Conservation (phyloP, 495 filamentous ascomycete genomes). For the Lepraria neglecta region DNA sequence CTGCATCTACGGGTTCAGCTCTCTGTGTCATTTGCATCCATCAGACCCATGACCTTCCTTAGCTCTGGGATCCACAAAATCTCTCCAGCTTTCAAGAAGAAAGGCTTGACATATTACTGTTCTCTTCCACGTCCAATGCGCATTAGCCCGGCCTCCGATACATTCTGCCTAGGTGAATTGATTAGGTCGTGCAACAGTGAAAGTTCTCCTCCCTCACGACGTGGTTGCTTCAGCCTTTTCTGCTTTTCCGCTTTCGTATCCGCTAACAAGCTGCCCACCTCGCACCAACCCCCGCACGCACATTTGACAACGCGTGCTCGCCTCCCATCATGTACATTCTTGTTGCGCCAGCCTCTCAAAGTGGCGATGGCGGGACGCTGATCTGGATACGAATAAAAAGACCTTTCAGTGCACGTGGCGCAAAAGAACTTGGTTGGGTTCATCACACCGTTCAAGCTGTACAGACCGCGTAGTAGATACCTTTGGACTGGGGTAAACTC, state of each 20-base stretch:
- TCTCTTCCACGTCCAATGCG: no score
- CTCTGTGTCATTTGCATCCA: no score
- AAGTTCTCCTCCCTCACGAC: no score
- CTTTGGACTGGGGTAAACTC: not conserved
- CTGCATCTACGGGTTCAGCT: no score
- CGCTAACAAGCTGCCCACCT: not conserved
- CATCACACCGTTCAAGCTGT: slow-evolving; percentile 10
- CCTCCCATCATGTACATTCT: not conserved
- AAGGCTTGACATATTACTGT: no score
- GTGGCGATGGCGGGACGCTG: not conserved
- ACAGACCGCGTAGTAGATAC: slow-evolving; percentile 11
- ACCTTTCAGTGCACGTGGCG: slow-evolving; percentile 4
- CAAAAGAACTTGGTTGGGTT: slow-evolving; percentile 10
- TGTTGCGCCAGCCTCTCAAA: not conserved
- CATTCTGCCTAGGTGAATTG: no score
- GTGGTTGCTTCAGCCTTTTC: not conserved
- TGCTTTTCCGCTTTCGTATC: not conserved
- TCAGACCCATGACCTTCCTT: no score
- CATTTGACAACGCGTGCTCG: not conserved
- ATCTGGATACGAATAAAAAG: not conserved
- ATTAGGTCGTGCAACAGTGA: no score
- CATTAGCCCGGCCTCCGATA: no score
- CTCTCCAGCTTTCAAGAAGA: no score
- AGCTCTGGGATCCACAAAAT: no score
- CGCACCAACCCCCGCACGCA: not conserved